Percentiles rank a stretch among this genome's conserved stretches.
These are phyloP conservation scores for Exophiala sp. DNA, from an alignment of 2,329 filamentous ascomycete species.

Conservation along the genomic window DNA sequence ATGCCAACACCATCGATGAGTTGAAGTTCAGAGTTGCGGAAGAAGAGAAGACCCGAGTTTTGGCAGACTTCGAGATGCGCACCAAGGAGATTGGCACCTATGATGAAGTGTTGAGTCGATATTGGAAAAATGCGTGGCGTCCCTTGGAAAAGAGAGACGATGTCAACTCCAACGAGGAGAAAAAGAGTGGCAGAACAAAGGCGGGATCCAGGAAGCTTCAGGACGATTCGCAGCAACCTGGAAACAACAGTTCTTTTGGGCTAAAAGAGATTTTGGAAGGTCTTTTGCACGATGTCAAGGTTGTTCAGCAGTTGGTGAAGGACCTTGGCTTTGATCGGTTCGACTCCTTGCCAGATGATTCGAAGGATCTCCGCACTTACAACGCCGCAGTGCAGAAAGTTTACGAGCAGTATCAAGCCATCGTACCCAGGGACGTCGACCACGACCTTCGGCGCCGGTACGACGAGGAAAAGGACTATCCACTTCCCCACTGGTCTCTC, in stretches of 20 bases:
- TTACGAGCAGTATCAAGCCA: constrained; percentile 30
- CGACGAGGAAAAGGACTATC: constrained; percentile 32
- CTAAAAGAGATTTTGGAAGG: neutral
- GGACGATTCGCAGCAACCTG: too few relatives aligned
- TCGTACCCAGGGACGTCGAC: constrained; percentile 32
- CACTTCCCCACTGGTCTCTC: constrained; percentile 25
- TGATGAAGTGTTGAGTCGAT: constrained; percentile 37
- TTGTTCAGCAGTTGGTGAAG: neutral
- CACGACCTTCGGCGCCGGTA: constrained; percentile 35
- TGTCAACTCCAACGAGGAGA: constrained; percentile 26
- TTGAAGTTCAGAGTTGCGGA: constrained; percentile 42
- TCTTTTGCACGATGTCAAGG: constrained; percentile 27
- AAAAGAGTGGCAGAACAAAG: constrained; percentile 24
- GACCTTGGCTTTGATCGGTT: neutral
- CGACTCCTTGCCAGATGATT: constrained; percentile 11
- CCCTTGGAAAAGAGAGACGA: too few relatives aligned
- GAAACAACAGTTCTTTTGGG: too few relatives aligned
- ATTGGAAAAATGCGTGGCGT: constrained; percentile 30
- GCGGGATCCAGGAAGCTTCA: too few relatives aligned
- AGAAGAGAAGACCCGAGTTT: constrained; percentile 31
- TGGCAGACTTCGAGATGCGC: constrained; percentile 32
- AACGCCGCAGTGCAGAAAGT: constrained; percentile 29
- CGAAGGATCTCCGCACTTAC: constrained; percentile 17
- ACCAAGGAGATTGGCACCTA: constrained; percentile 28
- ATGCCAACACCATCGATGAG: constrained; percentile 42